phyloP scores from a whole-genome alignment of 148 eudicot genomes.

The Euryodendron excelsum region DNA sequence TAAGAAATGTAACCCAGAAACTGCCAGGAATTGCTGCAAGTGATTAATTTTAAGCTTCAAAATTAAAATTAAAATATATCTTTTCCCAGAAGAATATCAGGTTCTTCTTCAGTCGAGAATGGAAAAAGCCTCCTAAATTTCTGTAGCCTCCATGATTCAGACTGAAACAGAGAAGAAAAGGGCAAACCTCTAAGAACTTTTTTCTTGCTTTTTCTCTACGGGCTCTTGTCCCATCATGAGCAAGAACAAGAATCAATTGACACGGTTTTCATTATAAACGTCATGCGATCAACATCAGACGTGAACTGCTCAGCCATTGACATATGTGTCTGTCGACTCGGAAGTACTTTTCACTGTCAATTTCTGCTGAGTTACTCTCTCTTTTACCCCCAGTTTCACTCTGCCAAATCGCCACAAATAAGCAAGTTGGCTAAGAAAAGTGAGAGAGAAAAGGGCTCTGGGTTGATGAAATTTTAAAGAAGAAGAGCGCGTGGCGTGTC shows the following conservation, averaged over 20 bases:
- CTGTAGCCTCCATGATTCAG: constrained; percentile 29
- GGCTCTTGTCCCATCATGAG: background rate
- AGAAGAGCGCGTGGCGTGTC: constrained; percentile 5
- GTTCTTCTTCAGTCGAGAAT: too few species aligned
- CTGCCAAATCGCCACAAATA: too few species aligned
- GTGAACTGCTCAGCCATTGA: background rate
- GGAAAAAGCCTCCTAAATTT: constrained; percentile 8
- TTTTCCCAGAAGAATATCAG: too few species aligned
- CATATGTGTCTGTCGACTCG: background rate
- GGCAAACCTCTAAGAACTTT: background rate
- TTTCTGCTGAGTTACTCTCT: too few species aligned
- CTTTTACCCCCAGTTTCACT: too few species aligned
- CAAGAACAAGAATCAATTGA: background rate
- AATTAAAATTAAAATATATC: background rate
- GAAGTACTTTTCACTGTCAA: too few species aligned
- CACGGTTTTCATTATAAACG: background rate
- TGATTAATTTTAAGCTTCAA: constrained; percentile 3
- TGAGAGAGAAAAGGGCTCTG: background rate
- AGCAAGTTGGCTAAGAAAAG: too few species aligned
- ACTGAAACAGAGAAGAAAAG: background rate
- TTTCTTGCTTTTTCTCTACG: background rate
- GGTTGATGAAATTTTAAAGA: too few species aligned
- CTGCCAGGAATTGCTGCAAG: background rate
- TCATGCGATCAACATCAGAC: background rate
- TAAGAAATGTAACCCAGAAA: background rate